Evolutionary conservation across 257 asterid species (phyloP), one percentile per base, ranked within the genome.

Genomic region (Solanum bulbocastanum): DNA sequence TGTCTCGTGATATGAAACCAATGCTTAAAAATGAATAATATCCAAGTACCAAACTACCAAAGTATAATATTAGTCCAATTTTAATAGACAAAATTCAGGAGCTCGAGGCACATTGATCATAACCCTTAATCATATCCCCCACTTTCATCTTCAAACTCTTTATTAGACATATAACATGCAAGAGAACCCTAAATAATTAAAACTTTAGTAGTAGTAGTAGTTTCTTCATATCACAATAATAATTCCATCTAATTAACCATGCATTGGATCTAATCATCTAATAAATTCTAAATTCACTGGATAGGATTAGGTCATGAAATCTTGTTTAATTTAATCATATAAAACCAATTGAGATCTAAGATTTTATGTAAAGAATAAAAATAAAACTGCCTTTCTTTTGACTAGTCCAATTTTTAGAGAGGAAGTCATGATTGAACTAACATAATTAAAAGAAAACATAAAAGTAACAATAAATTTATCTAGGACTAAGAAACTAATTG

Each of bases 81-180:
- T 79, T 79, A 46, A 81, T 81, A 27, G 27, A 46, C 68, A 30
- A 18, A 81, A 27, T 81, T 81, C 85, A 81, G 85, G 68, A 32
- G 85, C 68, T 81, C 85, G 85, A 49, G 84, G 76, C 32, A 83
- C 84, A 83, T 74, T 32, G 36, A 72, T 36, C 56, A 75, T 11
- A 10, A 8, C 22, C 33, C 35, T 22, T 87, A 89, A 93, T 94
- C 90, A 93, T 94, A 90, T 87, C 87, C 35, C 85, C 92, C 95
- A 90, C 95, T 83, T 87, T 62, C 90, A 36, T 88, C 88, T 84
- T 37, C 56, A 58, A 79, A 79, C 25, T 79, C 18, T 79, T 79
- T 46, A 79, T 79, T 79, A 79, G 1, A 46, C 39, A 79, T 42
- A 79, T 56, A 76, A 44, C 66, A 44, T 81, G 68, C 85, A 44